Base-by-base conservation (phyloP, 2,329 filamentous ascomycete species). In the Fusarium liriodendri region DNA sequence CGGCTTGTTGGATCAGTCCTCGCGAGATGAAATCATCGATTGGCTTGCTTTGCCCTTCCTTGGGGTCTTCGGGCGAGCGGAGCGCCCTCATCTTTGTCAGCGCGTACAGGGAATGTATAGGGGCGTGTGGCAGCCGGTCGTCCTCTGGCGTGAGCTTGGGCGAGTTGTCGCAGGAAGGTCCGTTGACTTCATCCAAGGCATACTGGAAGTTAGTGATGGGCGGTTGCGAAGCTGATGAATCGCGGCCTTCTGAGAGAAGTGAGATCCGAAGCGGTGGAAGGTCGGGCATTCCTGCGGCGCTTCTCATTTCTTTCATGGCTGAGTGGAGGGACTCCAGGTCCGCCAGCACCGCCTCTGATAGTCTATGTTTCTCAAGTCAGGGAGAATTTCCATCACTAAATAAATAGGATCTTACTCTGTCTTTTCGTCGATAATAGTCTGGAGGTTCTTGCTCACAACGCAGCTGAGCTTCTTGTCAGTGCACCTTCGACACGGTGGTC, bases 1-100 rank as follows among this genome's bases (percentile, higher is more conserved):
- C 86, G 10, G 82, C 81, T 3, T 85, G 61, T 2, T 83, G 82
- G 8, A 89, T 78, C 18, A 81, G 66, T 0, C 87, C 87, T 3
- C 76, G 74, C 1, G 80, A 75, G n/a, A 83, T 80, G 10, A 83
- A 77, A 61, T 83, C 81, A 47, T 77, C 70, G 7, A 71, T 58
- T 6, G 62, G 35, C 13, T 45, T 64, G 35, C 32, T 62, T 14
- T 64, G 66, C 6, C 37, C 37, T 13, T 55, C 55, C 6, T 70
- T 52, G 33, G 50, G 52, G 7, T 62, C 61, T 33, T 81, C 79
- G 9, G 80, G 79, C 0, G 79, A 81, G 5, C 80, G 75, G n/a
- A 82, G 66, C 2, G 80, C 80, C 27, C 80, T 75, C 10, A 82
- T 71, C 50, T 82, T 81, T 1, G 80, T 82, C 10, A 82, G 75